Percentiles rank a stretch among this genome's conserved stretches.
Evolutionary conservation across 192 early-diverging fungal genomes (phyloP).

Genomic region (Backusella macrospora): DNA sequence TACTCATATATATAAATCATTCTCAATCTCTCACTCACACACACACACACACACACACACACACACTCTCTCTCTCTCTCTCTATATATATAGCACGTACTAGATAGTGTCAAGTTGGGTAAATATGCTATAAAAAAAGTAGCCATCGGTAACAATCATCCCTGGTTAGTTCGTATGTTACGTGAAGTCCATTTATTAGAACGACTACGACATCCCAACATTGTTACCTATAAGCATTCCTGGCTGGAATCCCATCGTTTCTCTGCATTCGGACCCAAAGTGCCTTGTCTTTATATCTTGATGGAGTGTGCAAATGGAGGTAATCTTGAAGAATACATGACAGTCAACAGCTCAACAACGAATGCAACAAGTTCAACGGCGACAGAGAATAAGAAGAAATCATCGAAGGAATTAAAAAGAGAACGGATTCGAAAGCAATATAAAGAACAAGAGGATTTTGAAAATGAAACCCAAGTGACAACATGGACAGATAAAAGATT

Average conservation of each 20-base stretch:
- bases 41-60: too few relatives aligned
- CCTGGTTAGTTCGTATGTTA: constrained; percentile 92
- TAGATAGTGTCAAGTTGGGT: constrained; percentile 73
- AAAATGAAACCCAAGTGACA: constrained; percentile 4
- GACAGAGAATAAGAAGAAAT: neutral
- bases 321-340: constrained; percentile 92
- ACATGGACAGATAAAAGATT: constrained; percentile 32
- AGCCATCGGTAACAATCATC: constrained; percentile 85
- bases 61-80: too few relatives aligned
- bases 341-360: constrained; percentile 38
- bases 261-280: constrained; percentile 77
- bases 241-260: constrained; percentile 89
- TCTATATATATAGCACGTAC: constrained; percentile 49
- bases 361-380: too few relatives aligned
- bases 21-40: too few relatives aligned
- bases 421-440: constrained; percentile 32
- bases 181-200: constrained; percentile 93
- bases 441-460: constrained; percentile 23
- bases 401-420: constrained; percentile 30
- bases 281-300: constrained; percentile 93
- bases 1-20: constrained; percentile 3
- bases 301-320: constrained; percentile 97
- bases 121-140: constrained; percentile 96
- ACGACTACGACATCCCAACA: constrained; percentile 86
- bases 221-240: constrained; percentile 94